Evolutionary conservation across 306 rosid species (phyloP), one percentile per base, ranked within the genome.

Genomic region (Rosa lucieae): DNA sequence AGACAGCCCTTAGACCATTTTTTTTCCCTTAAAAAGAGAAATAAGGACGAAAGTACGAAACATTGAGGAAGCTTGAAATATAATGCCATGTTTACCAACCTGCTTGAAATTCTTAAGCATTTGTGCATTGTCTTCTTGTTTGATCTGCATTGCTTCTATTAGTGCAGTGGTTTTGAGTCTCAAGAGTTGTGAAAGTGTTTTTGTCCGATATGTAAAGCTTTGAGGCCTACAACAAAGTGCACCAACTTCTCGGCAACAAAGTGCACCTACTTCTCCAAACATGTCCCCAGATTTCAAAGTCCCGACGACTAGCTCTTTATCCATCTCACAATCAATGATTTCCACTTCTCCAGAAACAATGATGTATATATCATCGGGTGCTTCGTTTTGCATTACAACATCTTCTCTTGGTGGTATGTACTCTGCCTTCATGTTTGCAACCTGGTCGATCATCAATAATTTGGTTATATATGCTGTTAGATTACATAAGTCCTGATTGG

Each of bases 361-460:
- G 67, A 95, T 86, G 84, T 95, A 95, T 73, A 92, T 87, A 70
- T 95, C 99, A 39, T 90, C 95, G 0, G 98, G 91, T 23, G 86
- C 83, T 83, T 95, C 99, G 20, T 84, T 91, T 47, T 91, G 94
- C 89, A 88, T 81, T 17, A 95, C 48, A 20, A 92, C 98, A 74
- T 95, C 99, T 86, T 95, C 99, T 81, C 89, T 92, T 3, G 99
- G 99, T 42, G 99, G 98, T 79, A 89, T 78, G 72, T 95, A 95
- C 82, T 95, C 98, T 2, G 99, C 97, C 78, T 91, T 91, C 92
- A 92, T 91, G 70, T 85, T 90, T 10, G 93, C 90, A 62, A 90
- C 98, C 99, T 92, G 84, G 40, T 59, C 35, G 13, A 21, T 21
- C 66, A 75, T 23, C 39, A 14, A 47, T 42, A 75, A 58, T 70